Evolutionary conservation across 108 stramenopile genomes (phyloP), one percentile per base, ranked within the genome.

Genomic region (Schizochytrium sp.): DNA sequence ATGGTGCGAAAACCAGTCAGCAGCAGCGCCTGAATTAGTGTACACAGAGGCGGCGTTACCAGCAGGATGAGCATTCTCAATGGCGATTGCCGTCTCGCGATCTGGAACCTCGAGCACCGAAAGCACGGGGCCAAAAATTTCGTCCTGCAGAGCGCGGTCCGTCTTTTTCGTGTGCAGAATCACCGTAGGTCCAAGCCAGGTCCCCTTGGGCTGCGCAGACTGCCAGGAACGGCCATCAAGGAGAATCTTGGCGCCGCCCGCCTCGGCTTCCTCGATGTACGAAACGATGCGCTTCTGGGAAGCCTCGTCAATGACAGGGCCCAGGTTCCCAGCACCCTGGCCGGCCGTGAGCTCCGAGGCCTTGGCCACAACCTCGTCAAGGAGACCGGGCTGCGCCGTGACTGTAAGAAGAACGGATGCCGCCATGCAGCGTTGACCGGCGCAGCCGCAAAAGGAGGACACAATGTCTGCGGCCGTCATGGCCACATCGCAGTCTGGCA

Each of bases 1-100:
- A 53, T 95, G 91, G 29, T 87, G 88, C 89, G 93, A 87, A 91
- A 98, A 98, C 97, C 97, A 98, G 29, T 97, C 96, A 4, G 98
- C 98, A 91, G 91, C 91, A 5, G 95, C 97, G 10, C 98, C 97
- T 87, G 95, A 95, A 14, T 93, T 92, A 0, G 98, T 98, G 89
- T 98, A 99, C 72, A 99, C 92, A 44, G 95, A 96, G 8, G 97
- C 97, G 18, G 97, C 98, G 92, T 99, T 99, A 12, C 98, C 97
- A 92, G 96, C 97, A 5, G 96, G 97, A 91, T 96, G 97, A 28
- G 92, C 89, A 93, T 98, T 98, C 89, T 98, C 98, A 88, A 98
- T 97, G 41, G 89, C 96, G 60, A 98, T 93, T 10, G 98, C 98
- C 88, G 96, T 95, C 72, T 96, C 95, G 96, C 97, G 96, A n/a